Conservation (phyloP, 768 basidiomycete genomes). For the Plicaturopsis crispa region DNA sequence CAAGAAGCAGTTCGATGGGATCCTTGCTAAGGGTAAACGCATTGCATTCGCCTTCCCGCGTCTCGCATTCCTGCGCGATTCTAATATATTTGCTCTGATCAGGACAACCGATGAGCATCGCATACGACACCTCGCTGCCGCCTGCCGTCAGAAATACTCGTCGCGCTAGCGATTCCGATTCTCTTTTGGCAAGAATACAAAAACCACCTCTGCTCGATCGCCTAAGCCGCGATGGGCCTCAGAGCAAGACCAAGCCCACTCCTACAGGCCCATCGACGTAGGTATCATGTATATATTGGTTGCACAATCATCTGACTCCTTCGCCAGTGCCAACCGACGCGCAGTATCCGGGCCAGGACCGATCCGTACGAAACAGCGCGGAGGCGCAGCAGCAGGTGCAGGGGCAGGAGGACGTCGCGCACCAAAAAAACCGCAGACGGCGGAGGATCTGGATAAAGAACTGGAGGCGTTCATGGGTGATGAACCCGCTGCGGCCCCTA, state of each 20-base stretch:
- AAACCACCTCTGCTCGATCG: conserved; percentile 67
- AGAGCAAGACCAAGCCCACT: conserved; percentile 29
- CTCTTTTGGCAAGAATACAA: conserved; percentile 69
- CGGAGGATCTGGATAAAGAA: conserved; percentile 82
- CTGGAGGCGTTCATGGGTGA: conserved; percentile 83
- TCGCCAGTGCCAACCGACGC: conserved; percentile 15
- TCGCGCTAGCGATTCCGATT: conserved; percentile 47
- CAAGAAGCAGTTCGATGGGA: conserved; percentile 79
- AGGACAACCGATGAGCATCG: conserved; percentile 78
- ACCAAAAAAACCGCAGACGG: conserved; percentile 58
- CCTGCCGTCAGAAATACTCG: conserved; percentile 34
- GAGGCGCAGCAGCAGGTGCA: conserved; percentile 13
- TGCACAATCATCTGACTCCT: background rate
- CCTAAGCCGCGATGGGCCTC: conserved; percentile 41
- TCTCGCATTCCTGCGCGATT: background rate
- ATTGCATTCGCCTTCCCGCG: conserved; percentile 5
- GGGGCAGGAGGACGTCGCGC: conserved; percentile 21
- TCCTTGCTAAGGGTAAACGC: conserved; percentile 74
- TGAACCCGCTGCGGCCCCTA: conserved; percentile 18
- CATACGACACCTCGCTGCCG: conserved; percentile 42
- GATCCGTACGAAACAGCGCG: conserved; percentile 26
- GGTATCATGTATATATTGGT: background rate
- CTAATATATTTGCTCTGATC: background rate
- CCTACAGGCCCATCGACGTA: background rate
- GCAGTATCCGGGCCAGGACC: conserved; percentile 16